These are phyloP conservation scores for Candida dubliniensis DNA, from an alignment of 1,139 yeast species.

Conservation along the genomic window DNA sequence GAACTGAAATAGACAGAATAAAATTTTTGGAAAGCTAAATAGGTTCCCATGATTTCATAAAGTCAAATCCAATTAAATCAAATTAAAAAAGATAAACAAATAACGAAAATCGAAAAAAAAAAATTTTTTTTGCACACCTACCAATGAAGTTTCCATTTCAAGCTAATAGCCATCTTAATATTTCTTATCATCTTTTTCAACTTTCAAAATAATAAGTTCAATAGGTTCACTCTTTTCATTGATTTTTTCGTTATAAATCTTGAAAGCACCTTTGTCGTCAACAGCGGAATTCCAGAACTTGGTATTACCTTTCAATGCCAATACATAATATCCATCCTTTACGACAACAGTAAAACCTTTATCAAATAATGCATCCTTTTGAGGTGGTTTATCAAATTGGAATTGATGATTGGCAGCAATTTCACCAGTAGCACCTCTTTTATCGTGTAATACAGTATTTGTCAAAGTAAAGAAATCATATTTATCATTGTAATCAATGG, in stretches of 20 bases:
- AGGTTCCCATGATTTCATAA: neutral
- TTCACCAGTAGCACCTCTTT: conserved; percentile 38
- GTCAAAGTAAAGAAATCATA: conserved; percentile 2
- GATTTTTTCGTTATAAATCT: conserved; percentile 13
- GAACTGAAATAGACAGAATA: neutral
- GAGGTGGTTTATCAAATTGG: conserved; percentile 42
- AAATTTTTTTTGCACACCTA: neutral
- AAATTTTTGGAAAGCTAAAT: neutral
- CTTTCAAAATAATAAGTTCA: conserved; percentile 2
- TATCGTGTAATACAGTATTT: conserved; percentile 24
- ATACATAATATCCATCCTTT: conserved; percentile 23
- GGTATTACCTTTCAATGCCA: conserved; percentile 10
- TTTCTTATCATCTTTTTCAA: neutral
- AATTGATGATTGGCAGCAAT: conserved; percentile 47
- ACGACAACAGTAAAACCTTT: conserved; percentile 17
- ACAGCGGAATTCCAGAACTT: conserved; percentile 38
- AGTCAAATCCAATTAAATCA: neutral
- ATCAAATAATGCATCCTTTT: conserved; percentile 8
- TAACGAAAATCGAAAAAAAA: neutral
- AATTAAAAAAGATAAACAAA: neutral
- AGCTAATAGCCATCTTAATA: neutral
- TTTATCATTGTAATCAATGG: neutral
- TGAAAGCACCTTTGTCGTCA: conserved; percentile 27
- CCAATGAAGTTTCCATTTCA: neutral
- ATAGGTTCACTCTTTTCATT: conserved; percentile 18